A percentile compares a stretch with the other conserved stretches of the same genome.
These are phyloP conservation scores for Colletotrichum tanaceti DNA, from an alignment of 2,329 filamentous ascomycete genomes.

Conservation along the genomic window DNA sequence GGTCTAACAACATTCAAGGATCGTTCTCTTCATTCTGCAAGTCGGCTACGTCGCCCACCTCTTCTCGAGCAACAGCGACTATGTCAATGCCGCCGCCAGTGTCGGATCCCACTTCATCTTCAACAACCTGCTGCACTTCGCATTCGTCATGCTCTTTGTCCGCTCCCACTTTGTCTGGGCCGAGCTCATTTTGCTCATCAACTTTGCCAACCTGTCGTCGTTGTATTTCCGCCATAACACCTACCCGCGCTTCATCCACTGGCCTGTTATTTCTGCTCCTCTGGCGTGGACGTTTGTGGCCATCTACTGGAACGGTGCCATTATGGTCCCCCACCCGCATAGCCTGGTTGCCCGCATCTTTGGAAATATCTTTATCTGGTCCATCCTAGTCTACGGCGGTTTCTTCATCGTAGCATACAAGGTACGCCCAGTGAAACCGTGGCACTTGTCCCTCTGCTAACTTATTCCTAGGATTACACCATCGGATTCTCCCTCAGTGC, in stretches of 20 bases:
- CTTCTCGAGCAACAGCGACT: conserved; percentile 73
- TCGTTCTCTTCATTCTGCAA: conserved; percentile 80
- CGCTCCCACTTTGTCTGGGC: conserved; percentile 79
- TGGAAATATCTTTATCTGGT: conserved; percentile 90
- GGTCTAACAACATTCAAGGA: conserved; percentile 61
- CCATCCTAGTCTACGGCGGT: conserved; percentile 78
- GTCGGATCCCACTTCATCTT: conserved; percentile 87
- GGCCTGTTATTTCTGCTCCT: conserved; percentile 79
- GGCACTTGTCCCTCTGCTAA: conserved; percentile 20
- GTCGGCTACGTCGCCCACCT: conserved; percentile 80
- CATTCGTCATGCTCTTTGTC: conserved; percentile 86
- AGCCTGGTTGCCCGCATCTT: conserved; percentile 79
- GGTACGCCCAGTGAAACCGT: conserved; percentile 55
- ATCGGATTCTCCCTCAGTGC: conserved; percentile 84
- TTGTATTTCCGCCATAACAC: conserved; percentile 85
- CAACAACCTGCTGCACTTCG: conserved; percentile 85
- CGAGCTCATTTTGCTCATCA: conserved; percentile 80
- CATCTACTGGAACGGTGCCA: conserved; percentile 89
- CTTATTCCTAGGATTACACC: conserved; percentile 68
- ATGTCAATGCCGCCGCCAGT: conserved; percentile 76
- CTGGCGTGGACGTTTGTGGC: conserved; percentile 88
- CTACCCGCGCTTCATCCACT: conserved; percentile 80
- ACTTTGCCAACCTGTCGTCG: conserved; percentile 82
- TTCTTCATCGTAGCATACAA: conserved; percentile 82
- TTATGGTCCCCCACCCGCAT: conserved; percentile 77